Evolutionary conservation across 108 stramenopile genomes (phyloP), one percentile per base, ranked within the genome.

Genomic region (Skeletonema costatum): DNA sequence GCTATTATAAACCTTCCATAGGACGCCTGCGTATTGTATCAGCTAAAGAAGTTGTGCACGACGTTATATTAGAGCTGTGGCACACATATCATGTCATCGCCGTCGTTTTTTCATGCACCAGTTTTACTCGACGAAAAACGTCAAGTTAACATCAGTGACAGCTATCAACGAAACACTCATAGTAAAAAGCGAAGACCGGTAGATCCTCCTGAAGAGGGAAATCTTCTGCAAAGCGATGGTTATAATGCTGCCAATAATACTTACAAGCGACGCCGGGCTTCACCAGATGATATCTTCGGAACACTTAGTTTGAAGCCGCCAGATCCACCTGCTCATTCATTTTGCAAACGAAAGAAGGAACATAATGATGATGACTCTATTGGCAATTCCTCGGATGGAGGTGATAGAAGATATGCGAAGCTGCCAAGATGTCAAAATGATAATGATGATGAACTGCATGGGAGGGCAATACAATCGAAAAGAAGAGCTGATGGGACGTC

Each of bases 291-390:
- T 46, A 4, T 46, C 2, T 46, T 46, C 16, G 56, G n/a, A 9
- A 29, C 59, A 38, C 66, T 75, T 5, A 67, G 38, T 6, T 41
- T 75, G 2, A 30, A 59, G 25, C 62, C 66, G 41, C 33, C 66
- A 16, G 75, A 75, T 66, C 75, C 75, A 14, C 75, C 75, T 21
- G 75, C 32, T n/a, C 25, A 32, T 21, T 38, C 44, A 30, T 53
- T 36, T n/a, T 29, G 35, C 46, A 58, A 73, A 62, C n/a, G 62
- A 64, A 58, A 29, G 32, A 75, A 50, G 60, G 64, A 71, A 42
- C 31, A 44, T 33, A 9, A 64, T 58, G 42, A 73, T 64, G 65
- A 29, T 66, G 32, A 53, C 78, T 56, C 32, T 19, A 70, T 32
- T 32, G 76, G 69, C 51, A 33, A 63, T 61, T 50, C 39, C n/a